A percentile compares a stretch with the other conserved stretches of the same genome.
Evolutionary conservation across 2,329 filamentous ascomycete genomes (phyloP).

Genomic region (Chaetomium sp.): DNA sequence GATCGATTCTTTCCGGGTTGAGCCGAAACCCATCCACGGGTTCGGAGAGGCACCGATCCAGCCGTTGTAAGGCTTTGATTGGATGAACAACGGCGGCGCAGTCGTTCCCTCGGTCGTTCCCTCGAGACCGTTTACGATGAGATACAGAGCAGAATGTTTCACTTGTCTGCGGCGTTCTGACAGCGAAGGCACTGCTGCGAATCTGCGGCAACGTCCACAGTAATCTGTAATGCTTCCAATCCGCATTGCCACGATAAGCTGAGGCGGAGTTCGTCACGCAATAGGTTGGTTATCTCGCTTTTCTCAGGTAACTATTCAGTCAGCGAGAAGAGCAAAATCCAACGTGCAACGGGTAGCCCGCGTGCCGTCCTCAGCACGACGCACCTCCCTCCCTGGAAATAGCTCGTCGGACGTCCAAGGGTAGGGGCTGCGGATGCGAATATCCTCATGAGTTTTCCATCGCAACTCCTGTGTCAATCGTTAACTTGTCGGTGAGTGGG

Average conservation of each 20-base stretch:
- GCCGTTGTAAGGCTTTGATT: background rate
- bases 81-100: background rate
- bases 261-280: background rate
- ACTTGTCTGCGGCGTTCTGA: background rate
- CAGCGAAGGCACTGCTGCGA: background rate
- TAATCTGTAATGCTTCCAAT: background rate
- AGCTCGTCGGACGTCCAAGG: background rate
- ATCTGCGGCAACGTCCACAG: background rate
- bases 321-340: background rate
- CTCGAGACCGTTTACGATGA: background rate
- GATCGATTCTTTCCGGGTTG: conserved; percentile 1
- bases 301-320: background rate
- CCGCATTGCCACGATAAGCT: background rate
- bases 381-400: background rate
- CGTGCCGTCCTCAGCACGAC: background rate
- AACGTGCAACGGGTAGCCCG: background rate
- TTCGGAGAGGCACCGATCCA: background rate
- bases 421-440: background rate
- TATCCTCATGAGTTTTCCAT: background rate
- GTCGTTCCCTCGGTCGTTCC: background rate
- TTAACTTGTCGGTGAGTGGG: background rate
- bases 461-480: too few species aligned
- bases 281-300: background rate
- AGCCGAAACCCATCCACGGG: conserved; percentile 1
- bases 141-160: background rate